Conservation (phyloP, 23 red algal genomes). For the Gracilaria caudata region DNA sequence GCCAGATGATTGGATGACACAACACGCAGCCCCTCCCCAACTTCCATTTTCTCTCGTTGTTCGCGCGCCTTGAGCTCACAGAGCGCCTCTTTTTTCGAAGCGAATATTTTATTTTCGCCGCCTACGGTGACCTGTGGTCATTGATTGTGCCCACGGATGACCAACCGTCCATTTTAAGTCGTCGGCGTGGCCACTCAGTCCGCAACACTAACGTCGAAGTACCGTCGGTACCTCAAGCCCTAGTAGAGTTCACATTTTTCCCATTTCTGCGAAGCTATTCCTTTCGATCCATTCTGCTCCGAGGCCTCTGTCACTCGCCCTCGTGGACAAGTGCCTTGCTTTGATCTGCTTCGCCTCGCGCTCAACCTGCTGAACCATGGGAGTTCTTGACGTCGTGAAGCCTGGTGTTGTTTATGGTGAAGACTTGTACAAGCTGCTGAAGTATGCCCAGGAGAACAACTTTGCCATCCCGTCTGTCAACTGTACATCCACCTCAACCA, state of each 20-base stretch:
- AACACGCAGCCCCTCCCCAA: not conserved
- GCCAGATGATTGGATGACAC: conserved; percentile 9
- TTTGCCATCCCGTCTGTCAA: conserved; percentile 80
- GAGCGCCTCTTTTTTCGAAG: not conserved
- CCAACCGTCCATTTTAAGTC: conserved; percentile 21
- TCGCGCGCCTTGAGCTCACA: not conserved
- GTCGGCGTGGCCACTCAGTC: conserved; percentile 3
- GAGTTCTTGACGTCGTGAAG: conserved; percentile 59
- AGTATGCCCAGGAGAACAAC: conserved; percentile 71
- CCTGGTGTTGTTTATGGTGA: conserved; percentile 75
- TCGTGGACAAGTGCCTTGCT: not conserved
- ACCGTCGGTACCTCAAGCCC: too few species aligned
- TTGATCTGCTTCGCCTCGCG: not conserved
- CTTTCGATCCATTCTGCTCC: not conserved
- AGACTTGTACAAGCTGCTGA: conserved; percentile 73
- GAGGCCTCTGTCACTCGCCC: not conserved
- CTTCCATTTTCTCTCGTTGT: not conserved
- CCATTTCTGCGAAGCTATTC: not conserved
- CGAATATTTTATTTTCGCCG: conserved; percentile 17
- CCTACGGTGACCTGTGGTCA: not conserved
- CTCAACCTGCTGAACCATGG: conserved; percentile 33
- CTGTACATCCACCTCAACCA: conserved; percentile 61
- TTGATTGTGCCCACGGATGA: conserved; percentile 23
- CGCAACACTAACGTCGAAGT: too few species aligned
- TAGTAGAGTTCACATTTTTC: too few species aligned